Conservation (phyloP, 768 basidiomycete genomes). For the Pleurotus djamor region DNA sequence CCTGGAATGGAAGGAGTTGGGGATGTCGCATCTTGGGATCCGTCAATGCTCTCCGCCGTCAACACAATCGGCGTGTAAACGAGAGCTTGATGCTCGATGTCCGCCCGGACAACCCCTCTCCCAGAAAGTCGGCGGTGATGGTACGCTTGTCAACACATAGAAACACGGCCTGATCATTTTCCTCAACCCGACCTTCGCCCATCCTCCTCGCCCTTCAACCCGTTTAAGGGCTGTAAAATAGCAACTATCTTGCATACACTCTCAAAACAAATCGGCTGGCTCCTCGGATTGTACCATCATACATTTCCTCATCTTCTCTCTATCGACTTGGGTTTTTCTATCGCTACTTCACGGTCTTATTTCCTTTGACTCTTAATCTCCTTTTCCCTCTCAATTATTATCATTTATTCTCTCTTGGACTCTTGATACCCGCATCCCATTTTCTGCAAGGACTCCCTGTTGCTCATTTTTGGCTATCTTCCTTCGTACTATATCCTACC, state of each 20-base stretch:
- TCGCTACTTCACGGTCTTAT: background rate
- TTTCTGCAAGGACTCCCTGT: background rate
- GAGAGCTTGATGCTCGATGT: background rate
- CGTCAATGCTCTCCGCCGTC: conserved; percentile 5
- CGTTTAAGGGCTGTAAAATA: background rate
- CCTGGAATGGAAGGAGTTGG: conserved; percentile 17
- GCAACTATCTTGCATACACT: background rate
- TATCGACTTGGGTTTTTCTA: background rate
- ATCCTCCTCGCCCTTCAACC: background rate
- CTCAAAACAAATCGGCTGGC: background rate
- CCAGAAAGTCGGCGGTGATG: background rate
- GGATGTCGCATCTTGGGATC: conserved; percentile 1
- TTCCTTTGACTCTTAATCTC: conserved; percentile 2
- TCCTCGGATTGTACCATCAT: conserved; percentile 1
- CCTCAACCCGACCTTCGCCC: background rate
- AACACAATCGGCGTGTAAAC: background rate
- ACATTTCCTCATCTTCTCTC: background rate
- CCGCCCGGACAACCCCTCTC: background rate
- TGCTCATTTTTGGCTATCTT: background rate
- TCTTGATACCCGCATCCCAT: background rate
- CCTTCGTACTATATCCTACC: background rate
- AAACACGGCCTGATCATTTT: conserved; percentile 4
- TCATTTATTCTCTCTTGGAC: conserved; percentile 7
- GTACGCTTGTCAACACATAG: conserved; percentile 4
- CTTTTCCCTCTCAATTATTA: conserved; percentile 4